These are phyloP conservation scores for Carex cristatella DNA, from an alignment of 176 grass and related monocot genomes.

Conservation along the genomic window DNA sequence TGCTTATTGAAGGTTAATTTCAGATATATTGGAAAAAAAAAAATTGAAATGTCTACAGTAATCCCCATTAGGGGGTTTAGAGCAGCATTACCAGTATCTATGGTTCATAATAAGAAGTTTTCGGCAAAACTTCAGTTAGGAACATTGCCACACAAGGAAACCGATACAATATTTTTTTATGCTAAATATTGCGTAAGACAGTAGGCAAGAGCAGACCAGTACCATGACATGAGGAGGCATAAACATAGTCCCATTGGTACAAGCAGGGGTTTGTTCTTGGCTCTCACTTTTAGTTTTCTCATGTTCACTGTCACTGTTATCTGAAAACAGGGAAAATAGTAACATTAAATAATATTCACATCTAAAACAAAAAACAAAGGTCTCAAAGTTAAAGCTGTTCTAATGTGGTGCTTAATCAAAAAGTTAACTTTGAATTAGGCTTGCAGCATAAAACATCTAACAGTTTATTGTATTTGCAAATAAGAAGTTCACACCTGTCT, in stretches of 20 bases:
- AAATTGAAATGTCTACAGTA: not conserved
- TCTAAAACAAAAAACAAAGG: not conserved
- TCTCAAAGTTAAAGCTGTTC: constrained; percentile 3
- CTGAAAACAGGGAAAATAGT: not conserved
- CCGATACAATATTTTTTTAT: not conserved
- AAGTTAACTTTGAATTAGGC: not conserved
- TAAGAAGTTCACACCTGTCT: not conserved
- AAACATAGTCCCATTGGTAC: constrained; percentile 4
- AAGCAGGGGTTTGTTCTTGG: constrained; percentile 4
- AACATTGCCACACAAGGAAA: not conserved
- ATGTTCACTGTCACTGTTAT: constrained; percentile 23
- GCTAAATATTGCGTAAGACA: not conserved
- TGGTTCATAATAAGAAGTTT: not conserved
- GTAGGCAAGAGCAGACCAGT: not conserved
- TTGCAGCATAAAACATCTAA: not conserved
- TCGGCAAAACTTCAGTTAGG: not conserved
- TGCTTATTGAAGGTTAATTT: not conserved
- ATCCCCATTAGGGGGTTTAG: not conserved
- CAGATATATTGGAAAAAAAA: not conserved
- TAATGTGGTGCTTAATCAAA: not conserved
- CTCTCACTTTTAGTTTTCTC: constrained; percentile 5
- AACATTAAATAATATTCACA: not conserved
- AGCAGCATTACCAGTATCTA: not conserved
- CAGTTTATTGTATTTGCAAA: not conserved
- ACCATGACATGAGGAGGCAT: constrained; percentile 25